A percentile compares a stretch with the other conserved stretches of the same genome.
Evolutionary conservation across 1,139 yeast genomes (phyloP).

Genomic region (Yamadazyma kanchanaburiensis): DNA sequence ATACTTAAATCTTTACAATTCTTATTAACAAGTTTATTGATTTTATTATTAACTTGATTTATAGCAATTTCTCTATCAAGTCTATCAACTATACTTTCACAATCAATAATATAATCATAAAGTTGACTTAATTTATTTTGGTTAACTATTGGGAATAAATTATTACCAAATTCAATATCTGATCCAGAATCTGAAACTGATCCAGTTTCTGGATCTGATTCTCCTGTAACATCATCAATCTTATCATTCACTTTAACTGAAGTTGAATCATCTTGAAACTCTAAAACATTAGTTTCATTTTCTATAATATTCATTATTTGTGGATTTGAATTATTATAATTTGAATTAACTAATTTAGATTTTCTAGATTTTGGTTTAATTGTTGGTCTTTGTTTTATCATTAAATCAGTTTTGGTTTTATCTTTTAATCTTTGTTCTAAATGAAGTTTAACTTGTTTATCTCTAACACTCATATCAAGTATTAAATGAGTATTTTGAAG

Average conservation of each 20-base stretch:
- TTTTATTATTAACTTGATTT: slow-evolving; percentile 29
- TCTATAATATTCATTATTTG: slow-evolving; percentile 37
- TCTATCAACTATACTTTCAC: slow-evolving; percentile 33
- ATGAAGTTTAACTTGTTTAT: slow-evolving; percentile 38
- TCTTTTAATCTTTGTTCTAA: slow-evolving; percentile 37
- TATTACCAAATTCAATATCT: slow-evolving; percentile 15
- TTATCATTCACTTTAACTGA: slow-evolving; percentile 19
- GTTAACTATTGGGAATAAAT: slow-evolving; percentile 11
- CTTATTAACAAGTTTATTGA: slow-evolving; percentile 28
- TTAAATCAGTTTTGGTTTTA: slow-evolving; percentile 28
- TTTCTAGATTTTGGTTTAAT: slow-evolving; percentile 37
- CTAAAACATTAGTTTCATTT: slow-evolving; percentile 30
- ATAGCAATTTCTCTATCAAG: slow-evolving; percentile 44
- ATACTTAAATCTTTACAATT: slow-evolving; percentile 32
- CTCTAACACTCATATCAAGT: slow-evolving; percentile 51
- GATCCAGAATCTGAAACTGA: slow-evolving; percentile 17
- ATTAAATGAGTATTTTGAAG: slow-evolving; percentile 70
- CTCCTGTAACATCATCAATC: slow-evolving; percentile 22
- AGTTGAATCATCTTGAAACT: slow-evolving; percentile 18
- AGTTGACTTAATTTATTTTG: slow-evolving; percentile 20
- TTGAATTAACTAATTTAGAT: slow-evolving; percentile 9
- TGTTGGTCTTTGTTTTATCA: slow-evolving; percentile 30
- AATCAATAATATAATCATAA: slow-evolving; percentile 31
- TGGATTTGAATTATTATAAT: slow-evolving; percentile 16
- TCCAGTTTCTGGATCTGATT: slow-evolving; percentile 16